Conservation (phyloP, 2,329 filamentous ascomycete species). For the Didymella keratinophila region DNA sequence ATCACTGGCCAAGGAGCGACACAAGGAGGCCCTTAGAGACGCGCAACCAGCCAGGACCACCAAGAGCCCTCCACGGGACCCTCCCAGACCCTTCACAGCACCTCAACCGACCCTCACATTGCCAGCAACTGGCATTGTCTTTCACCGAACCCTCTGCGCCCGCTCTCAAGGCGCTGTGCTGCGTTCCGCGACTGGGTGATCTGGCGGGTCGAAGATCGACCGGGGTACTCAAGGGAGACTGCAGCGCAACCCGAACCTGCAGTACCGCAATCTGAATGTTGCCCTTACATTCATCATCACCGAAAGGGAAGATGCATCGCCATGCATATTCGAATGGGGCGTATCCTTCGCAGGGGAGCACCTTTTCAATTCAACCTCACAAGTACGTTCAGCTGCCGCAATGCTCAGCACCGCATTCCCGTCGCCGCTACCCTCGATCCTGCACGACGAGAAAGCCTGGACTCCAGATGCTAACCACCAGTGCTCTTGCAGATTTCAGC, state of each 20-base stretch:
- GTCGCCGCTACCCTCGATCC: conserved; percentile 27
- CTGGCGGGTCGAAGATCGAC: conserved; percentile 46
- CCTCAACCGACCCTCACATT: conserved; percentile 12
- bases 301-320: conserved; percentile 78
- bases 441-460: conserved; percentile 29
- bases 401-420: conserved; percentile 34
- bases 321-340: conserved; percentile 85
- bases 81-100: conserved; percentile 14
- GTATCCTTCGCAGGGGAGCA: conserved; percentile 72
- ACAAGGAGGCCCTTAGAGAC: conserved; percentile 29
- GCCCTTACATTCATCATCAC: conserved; percentile 65
- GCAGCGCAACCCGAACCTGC: conserved; percentile 37
- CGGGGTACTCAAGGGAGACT: conserved; percentile 49
- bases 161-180: conserved; percentile 23
- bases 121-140: conserved; percentile 28
- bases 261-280: conserved; percentile 60
- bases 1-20: conserved; percentile 39
- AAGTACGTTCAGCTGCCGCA: conserved; percentile 65
- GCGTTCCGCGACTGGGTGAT: conserved; percentile 33
- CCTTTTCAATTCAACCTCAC: conserved; percentile 88
- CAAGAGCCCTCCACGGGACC: conserved; percentile 18
- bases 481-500: conserved; percentile 74
- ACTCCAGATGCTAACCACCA: conserved; percentile 42
- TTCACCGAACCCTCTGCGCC: conserved; percentile 9
- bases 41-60: conserved; percentile 30